Evolutionary conservation across 176 grass and related monocot genomes (phyloP), one percentile per base, ranked within the genome.

Genomic region (Urochloa ruziziensis): DNA sequence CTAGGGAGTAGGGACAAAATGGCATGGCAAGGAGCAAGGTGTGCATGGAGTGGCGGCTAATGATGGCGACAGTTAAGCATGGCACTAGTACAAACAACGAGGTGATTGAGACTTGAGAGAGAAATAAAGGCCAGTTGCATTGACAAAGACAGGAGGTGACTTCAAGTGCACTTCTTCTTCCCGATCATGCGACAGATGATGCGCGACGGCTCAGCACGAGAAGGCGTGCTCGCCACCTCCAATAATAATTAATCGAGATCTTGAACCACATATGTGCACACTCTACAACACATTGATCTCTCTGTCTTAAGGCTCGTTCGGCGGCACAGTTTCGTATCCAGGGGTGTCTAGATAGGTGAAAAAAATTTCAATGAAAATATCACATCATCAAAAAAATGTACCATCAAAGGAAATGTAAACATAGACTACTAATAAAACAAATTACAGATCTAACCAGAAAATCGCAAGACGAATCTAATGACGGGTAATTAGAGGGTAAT

Each of bases 151-250:
- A 83, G 34, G 81, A 67, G 75, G 80, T 90, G 79, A 33, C 92
- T 97, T 97, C 74, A 86, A 79, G 62, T 84, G 84, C 89, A 94
- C 94, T 82, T 92, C 85, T 91, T 80, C 94, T 80, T 90, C 70
- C 86, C 67, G 61, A 83, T 78, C 33, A 83, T 88, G 57, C 12
- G 30, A 19, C 35, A 37, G 23, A 21, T 11, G 49, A 54, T n/a
- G n/a, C 25, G 39, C 17, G 42, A 13, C 23, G 47, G n/a, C n/a
- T 82, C 68, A 65, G 30, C 48, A 51, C 17, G 52, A 54, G 42
- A 51, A 2, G 9, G 61, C 78, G 70, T 87, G 78, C 78, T 74
- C 69, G n/a, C n/a, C 7, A 40, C 13, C 18, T 61, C n/a, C n/a
- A n/a, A n/a, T n/a, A n/a, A n/a, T n/a, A n/a, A n/a, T n/a, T n/a